These are phyloP conservation scores for Chaetomium globosum DNA, from an alignment of 2,329 filamentous ascomycete genomes.

Conservation along the genomic window DNA sequence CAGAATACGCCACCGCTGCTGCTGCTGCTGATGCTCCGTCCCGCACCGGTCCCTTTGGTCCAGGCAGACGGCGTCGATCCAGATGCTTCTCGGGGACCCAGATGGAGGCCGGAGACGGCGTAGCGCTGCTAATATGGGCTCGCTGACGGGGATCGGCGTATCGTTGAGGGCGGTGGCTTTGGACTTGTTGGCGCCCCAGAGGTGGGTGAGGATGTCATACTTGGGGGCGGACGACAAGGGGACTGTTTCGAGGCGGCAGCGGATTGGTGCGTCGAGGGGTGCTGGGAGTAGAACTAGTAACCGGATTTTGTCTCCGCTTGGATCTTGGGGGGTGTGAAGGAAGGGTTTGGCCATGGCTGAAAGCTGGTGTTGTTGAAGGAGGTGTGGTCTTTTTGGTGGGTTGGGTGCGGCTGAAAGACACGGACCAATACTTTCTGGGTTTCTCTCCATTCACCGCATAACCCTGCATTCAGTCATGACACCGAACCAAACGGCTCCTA, in stretches of 20 bases:
- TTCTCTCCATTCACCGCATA: too few species aligned
- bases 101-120: background rate
- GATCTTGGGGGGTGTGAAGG: background rate
- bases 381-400: background rate
- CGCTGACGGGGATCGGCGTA: background rate
- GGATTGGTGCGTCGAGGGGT: background rate
- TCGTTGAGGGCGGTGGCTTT: background rate
- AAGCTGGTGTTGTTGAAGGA: background rate
- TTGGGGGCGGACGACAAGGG: background rate
- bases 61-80: background rate
- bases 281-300: background rate
- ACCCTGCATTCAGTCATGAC: too few species aligned
- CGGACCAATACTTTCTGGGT: background rate
- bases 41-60: background rate
- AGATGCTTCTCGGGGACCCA: background rate
- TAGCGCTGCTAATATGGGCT: background rate
- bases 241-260: background rate
- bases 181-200: background rate
- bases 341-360: background rate
- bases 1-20: background rate
- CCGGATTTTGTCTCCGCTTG: background rate
- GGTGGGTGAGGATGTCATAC: background rate
- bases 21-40: too few species aligned
- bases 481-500: too few species aligned
- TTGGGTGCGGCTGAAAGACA: background rate